phyloP scores from a whole-genome alignment of 1,139 yeast genomes.

The Chernovozyma aurita region DNA sequence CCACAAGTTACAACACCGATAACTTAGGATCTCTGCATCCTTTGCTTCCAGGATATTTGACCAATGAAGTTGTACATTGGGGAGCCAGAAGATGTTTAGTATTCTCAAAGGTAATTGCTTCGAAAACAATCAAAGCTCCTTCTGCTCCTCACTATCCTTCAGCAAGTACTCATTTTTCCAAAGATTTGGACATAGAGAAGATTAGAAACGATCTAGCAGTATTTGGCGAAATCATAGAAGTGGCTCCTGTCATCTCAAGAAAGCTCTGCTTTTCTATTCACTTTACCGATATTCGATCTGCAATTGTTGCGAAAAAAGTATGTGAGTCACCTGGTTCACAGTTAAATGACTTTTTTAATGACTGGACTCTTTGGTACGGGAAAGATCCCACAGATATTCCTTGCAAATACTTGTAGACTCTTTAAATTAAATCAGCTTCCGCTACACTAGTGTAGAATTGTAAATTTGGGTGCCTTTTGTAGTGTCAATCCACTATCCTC shows the following conservation, averaged over 20 bases:
- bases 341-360: slow-evolving; percentile 45
- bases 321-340: slow-evolving; percentile 28
- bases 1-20: slow-evolving; percentile 21
- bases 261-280: slow-evolving; percentile 60
- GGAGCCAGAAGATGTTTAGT: slow-evolving; percentile 36
- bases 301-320: slow-evolving; percentile 58
- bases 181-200: slow-evolving; percentile 22
- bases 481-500: no score
- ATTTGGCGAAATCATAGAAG: slow-evolving; percentile 61
- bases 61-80: slow-evolving; percentile 23
- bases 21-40: slow-evolving; percentile 26
- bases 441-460: background rate
- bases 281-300: slow-evolving; percentile 57
- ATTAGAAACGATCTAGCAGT: slow-evolving; percentile 47
- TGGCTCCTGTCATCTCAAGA: slow-evolving; percentile 64
- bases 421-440: no score
- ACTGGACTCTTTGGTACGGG: slow-evolving; percentile 67
- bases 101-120: slow-evolving; percentile 24
- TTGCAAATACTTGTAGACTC: slow-evolving; percentile 15
- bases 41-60: slow-evolving; percentile 21
- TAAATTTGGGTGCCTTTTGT: no score
- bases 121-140: slow-evolving; percentile 17
- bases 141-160: slow-evolving; percentile 29
- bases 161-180: slow-evolving; percentile 27
- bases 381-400: slow-evolving; percentile 63